Percentiles rank a stretch among this genome's conserved stretches.
Conservation (phyloP, 768 basidiomycete species). For the Hirschioporus abietinus region DNA sequence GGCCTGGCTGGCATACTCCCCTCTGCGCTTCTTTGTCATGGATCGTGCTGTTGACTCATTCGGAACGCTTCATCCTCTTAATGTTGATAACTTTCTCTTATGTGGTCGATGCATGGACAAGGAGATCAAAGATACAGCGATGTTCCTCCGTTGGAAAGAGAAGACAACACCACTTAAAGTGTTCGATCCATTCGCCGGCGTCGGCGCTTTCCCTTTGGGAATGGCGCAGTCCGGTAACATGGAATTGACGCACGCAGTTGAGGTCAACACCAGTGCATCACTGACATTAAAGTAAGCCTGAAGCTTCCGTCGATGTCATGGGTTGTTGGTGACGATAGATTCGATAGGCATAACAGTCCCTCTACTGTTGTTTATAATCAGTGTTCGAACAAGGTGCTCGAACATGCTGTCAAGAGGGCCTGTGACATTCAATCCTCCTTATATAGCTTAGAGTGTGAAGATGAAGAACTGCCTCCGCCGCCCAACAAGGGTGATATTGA, state of each 20-base stretch:
- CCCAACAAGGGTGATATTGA: slow-evolving; percentile 52
- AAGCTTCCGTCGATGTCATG: slow-evolving; percentile 8
- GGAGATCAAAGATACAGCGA: slow-evolving; percentile 25
- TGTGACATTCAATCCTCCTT: slow-evolving; percentile 34
- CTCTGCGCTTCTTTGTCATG: slow-evolving; percentile 47
- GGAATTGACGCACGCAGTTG: slow-evolving; percentile 59
- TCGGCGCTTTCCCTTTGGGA: slow-evolving; percentile 58
- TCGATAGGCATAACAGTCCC: slow-evolving; percentile 46
- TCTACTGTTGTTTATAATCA: slow-evolving; percentile 58
- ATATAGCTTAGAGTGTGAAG: slow-evolving; percentile 31
- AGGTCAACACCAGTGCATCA: slow-evolving; percentile 73
- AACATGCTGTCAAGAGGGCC: slow-evolving; percentile 50
- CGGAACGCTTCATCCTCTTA: slow-evolving; percentile 19
- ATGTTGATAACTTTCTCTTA: slow-evolving; percentile 32
- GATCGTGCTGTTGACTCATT: slow-evolving; percentile 33
- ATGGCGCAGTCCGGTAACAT: slow-evolving; percentile 51
- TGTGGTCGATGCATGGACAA: slow-evolving; percentile 40
- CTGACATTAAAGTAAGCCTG: slow-evolving; percentile 50
- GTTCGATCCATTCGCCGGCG: slow-evolving; percentile 40
- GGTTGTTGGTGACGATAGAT: slow-evolving; percentile 3
- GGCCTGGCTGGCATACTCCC: slow-evolving; percentile 47
- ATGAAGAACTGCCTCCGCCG: slow-evolving; percentile 35
- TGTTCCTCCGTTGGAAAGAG: slow-evolving; percentile 27
- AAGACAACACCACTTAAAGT: slow-evolving; percentile 21
- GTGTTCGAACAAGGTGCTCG: slow-evolving; percentile 60